Evolutionary conservation across 495 filamentous ascomycete genomes (phyloP).

Genomic region (Penicillium psychrofluorescens): DNA sequence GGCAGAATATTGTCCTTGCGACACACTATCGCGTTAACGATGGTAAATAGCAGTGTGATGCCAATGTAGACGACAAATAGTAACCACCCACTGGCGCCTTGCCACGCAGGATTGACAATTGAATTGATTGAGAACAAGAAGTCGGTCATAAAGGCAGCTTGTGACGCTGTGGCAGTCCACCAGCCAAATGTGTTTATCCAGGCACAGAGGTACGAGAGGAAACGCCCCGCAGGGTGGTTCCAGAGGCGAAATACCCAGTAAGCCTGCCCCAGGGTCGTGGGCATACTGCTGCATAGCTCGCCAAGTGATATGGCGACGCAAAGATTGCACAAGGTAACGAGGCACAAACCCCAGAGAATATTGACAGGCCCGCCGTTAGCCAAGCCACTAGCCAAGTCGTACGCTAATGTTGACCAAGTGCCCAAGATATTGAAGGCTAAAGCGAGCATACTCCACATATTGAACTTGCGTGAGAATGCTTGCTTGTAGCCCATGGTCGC

Average conservation of each 20-base stretch:
- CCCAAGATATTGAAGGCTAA: conserved; percentile 38
- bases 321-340: conserved; percentile 36
- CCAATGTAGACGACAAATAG: conserved; percentile 37
- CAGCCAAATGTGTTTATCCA: conserved; percentile 44
- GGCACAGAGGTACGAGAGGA: conserved; percentile 38
- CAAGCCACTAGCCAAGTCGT: conserved; percentile 33
- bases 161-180: conserved; percentile 40
- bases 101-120: conserved; percentile 32
- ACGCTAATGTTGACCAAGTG: conserved; percentile 39
- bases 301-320: conserved; percentile 39
- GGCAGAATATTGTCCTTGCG: conserved; percentile 31
- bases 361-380: conserved; percentile 36
- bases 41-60: conserved; percentile 26
- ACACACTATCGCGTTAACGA: conserved; percentile 35
- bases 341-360: conserved; percentile 39
- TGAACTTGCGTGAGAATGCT: conserved; percentile 38
- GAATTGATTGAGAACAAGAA: conserved; percentile 39
- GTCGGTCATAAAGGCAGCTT: conserved; percentile 41
- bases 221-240: conserved; percentile 26
- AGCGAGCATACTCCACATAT: conserved; percentile 37
- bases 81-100: conserved; percentile 31
- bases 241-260: conserved; percentile 38
- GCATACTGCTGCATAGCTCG: conserved; percentile 41
- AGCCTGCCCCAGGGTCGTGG: conserved; percentile 36
- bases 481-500: conserved; percentile 44